These are phyloP conservation scores for Ilex paraguariensis DNA, from an alignment of 305 asterid genomes.

Conservation along the genomic window DNA sequence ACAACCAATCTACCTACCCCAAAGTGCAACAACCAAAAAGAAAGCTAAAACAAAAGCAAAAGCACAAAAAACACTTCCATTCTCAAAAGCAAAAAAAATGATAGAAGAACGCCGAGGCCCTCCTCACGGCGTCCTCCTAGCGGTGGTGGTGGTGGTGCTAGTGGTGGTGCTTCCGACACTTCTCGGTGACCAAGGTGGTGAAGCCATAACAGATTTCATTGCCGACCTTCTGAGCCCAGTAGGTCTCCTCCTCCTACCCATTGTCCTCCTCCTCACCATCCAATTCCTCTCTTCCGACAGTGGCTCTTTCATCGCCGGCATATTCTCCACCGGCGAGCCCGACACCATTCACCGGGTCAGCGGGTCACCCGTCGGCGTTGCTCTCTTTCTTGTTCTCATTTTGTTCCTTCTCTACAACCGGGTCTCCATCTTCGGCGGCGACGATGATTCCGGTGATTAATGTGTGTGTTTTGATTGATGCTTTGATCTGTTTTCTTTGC, in stretches of 20 bases:
- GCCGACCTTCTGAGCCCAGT: conserved; percentile 74
- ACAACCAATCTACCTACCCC: too few species aligned
- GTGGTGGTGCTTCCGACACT: conserved; percentile 57
- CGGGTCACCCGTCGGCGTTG: conserved; percentile 92
- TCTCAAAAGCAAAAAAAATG: conserved; percentile 21
- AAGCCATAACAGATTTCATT: conserved; percentile 73
- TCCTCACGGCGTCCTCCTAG: conserved; percentile 72
- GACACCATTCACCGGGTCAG: conserved; percentile 32
- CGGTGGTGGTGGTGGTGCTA: conserved; percentile 47
- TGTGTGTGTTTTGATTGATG: neutral
- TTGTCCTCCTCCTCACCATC: conserved; percentile 61
- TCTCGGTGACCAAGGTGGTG: conserved; percentile 69
- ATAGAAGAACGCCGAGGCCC: conserved; percentile 75
- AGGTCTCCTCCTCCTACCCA: conserved; percentile 79
- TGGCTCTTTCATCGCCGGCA: conserved; percentile 58
- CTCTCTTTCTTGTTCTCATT: conserved; percentile 53
- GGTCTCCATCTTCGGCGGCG: conserved; percentile 82
- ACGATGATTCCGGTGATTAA: conserved; percentile 64
- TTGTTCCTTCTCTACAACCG: conserved; percentile 62
- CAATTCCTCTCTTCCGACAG: conserved; percentile 83
- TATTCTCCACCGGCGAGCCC: conserved; percentile 72
- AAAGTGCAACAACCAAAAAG: too few species aligned
- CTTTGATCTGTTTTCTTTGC: too few species aligned
- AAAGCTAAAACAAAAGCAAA: too few species aligned
- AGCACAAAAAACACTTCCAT: too few species aligned